Conservation (phyloP, 208 protist species). For the Paratrypanosoma confusum region DNA sequence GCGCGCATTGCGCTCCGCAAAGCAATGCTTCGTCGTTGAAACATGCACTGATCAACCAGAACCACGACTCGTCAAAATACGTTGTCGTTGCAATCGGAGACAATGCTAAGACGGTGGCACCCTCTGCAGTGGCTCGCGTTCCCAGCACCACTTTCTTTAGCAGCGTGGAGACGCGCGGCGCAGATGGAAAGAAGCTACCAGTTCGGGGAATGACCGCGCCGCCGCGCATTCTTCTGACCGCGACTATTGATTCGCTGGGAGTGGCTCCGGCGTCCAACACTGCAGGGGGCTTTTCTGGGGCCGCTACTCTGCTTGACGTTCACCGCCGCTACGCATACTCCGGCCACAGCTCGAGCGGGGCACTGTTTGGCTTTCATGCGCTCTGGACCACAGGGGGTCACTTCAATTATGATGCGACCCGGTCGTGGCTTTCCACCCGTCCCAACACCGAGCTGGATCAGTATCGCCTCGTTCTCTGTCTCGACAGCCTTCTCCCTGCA, state of each 20-base stretch:
- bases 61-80: slow-evolving; percentile 17
- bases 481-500: slow-evolving; percentile 62
- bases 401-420: slow-evolving; percentile 64
- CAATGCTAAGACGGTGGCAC: slow-evolving; percentile 9
- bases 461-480: slow-evolving; percentile 40
- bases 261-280: slow-evolving; percentile 38
- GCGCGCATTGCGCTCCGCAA: too few species aligned
- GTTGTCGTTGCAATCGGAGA: slow-evolving; percentile 41
- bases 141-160: slow-evolving; percentile 24
- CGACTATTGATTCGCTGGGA: slow-evolving; percentile 63
- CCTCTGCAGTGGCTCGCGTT: too few species aligned
- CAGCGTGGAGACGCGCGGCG: not conserved
- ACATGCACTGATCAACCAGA: too few species aligned
- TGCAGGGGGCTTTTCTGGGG: slow-evolving; percentile 33
- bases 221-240: slow-evolving; percentile 48
- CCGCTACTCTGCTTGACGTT: slow-evolving; percentile 57
- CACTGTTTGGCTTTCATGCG: slow-evolving; percentile 32
- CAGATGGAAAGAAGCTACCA: not conserved
- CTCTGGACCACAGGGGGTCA: slow-evolving; percentile 57
- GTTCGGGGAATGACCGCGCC: not conserved
- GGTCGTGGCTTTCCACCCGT: slow-evolving; percentile 27
- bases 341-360: not conserved
- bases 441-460: slow-evolving; percentile 37
- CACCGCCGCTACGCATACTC: slow-evolving; percentile 28
- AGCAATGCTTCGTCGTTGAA: too few species aligned